Base-by-base conservation (phyloP, 2,329 filamentous ascomycete genomes). In the Fusarium sp. region DNA sequence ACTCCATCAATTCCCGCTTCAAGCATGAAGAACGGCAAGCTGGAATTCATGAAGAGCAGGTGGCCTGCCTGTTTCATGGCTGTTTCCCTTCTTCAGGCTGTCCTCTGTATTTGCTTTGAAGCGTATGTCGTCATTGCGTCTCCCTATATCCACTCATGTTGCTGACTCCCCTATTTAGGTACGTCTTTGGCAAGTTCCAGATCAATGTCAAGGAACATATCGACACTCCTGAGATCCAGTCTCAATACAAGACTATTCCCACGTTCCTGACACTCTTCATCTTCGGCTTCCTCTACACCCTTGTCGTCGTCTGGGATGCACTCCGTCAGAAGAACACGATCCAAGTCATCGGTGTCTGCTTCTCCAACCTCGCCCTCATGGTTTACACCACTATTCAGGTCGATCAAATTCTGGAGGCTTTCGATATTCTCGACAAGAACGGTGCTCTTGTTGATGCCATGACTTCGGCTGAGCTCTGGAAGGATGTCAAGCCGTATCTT, bases 201-300 rank as follows among this genome's bases (percentile, higher is more conserved):
- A 78, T 77, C 38, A 87, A 82, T 61, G 75, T 89, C 37, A 69
- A 72, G 10, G 66, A 74, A 11, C 76, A 80, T 41, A 71, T 79
- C 38, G 70, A 77, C 53, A 72, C 77, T 27, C 61, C 70, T 45
- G 63, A 73, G 14, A 76, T 80, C 38, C 75, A 79, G 49, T 81
- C 86, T 11, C 83, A 86, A 61, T 81, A 82, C 68, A 84, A 83
- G 72, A 88, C 93, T 1, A 97, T 99, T 63, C 94, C 95, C 23
- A 98, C 94, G 33, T 98, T 97, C 78, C 83, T 99, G 55, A 92
- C 94, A 21, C 86, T 99, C 42, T 97, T 98, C 81, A 97, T 97
- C 75, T 97, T 99, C 75, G 95, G 92, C 59, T 98, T 96, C 78
- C 77, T 99, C 54, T 99, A 98, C 78, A 88, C 97, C 73, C 79